Evolutionary conservation across 257 asterid genomes (phyloP).

Genomic region (Lithospermum erythrorhizon): DNA sequence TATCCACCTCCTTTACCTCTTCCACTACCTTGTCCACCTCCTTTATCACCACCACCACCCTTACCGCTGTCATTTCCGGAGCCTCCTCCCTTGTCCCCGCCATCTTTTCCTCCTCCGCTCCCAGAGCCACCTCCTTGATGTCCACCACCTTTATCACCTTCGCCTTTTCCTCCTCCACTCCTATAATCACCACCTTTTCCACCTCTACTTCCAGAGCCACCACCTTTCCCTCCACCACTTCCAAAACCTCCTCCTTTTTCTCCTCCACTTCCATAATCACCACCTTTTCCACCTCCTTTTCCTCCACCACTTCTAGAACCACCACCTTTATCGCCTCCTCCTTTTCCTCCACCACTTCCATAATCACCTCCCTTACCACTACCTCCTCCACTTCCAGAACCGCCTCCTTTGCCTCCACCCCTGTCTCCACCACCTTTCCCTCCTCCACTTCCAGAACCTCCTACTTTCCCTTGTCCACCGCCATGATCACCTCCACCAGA

Average conservation of each 20-base stretch:
- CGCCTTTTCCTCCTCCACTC: neutral
- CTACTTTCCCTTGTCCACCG: neutral
- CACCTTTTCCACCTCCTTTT: neutral
- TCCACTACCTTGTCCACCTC: neutral
- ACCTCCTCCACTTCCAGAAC: neutral
- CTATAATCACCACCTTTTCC: neutral
- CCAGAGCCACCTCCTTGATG: neutral
- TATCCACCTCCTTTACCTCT: no score
- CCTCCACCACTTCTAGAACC: neutral
- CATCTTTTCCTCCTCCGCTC: neutral
- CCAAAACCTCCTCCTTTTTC: neutral
- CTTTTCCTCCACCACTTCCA: neutral
- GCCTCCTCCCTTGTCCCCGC: neutral
- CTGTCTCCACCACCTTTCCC: neutral
- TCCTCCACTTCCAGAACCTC: no score
- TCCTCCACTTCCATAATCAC: neutral
- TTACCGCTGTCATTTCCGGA: neutral
- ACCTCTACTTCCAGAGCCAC: neutral
- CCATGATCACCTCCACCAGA: neutral
- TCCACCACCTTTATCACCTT: no score
- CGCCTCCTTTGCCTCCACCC: neutral
- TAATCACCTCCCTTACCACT: neutral
- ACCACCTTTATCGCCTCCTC: neutral
- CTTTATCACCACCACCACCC: neutral
- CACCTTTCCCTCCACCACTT: neutral